Base-by-base conservation (phyloP, 306 rosid genomes). In the Arachis hypogaea region DNA sequence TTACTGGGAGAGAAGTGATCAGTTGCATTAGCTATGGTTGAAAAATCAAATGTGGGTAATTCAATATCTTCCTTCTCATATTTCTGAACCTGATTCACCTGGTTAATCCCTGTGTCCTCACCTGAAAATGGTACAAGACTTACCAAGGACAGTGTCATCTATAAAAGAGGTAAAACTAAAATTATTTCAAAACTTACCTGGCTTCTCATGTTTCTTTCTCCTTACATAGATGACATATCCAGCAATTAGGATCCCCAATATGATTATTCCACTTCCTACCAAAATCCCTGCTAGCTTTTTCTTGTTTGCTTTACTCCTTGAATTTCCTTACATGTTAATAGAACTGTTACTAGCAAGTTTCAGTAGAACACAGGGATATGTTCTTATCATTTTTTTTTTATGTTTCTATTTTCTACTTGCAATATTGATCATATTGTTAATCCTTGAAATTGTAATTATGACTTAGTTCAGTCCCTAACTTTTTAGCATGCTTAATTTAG, bases 31-130 rank as follows among this genome's bases (percentile, higher is more conserved):
- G 57, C 66, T 58, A 75, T 47, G 64, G 66, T 71, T 41, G 60
- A 51, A 63, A 80, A 86, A 28, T 76, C 74, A 65, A 81, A 86
- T 40, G 38, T 51, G 46, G 84, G 86, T 45, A 86, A 59, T 28
- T 86, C 84, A 16, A 78, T 14, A 5, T 50, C 59, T 46, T 73
- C 82, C 22, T 63, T 63, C 11, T 36, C 62, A 49, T 36, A 59
- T 55, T 61, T 75, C 16, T 63, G 42, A 16, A 0, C 33, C 5
- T 11, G 16, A 40, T 70, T 59, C 43, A 51, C 41, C 9, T 9
- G 7, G n/a, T 52, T 14, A 40, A 18, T 11, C 38, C 2, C 11
- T 47, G 36, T 22, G 28, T 63, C 43, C 33, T 2, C 56, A n/a
- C 49, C 81, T 69, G 77, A 55, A 69, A 69, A 70, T 30, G 4